A percentile compares a stretch with the other conserved stretches of the same genome.
Evolutionary conservation across 768 basidiomycete genomes (phyloP).

Genomic region (Coprinopsis sp.): DNA sequence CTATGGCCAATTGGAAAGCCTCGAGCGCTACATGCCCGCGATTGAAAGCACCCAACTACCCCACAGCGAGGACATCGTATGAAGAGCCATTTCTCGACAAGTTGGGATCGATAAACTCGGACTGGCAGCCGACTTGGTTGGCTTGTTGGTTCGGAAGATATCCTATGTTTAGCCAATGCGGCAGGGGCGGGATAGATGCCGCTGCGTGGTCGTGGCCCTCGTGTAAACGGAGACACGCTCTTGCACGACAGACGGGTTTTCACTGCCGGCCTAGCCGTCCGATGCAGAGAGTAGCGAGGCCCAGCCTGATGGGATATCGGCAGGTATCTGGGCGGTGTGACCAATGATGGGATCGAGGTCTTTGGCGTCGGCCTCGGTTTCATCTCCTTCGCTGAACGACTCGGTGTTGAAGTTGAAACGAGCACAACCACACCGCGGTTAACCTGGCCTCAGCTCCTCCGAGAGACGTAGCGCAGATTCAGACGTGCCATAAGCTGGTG

Average conservation of each 20-base stretch:
- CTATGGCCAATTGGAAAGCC: too few species aligned
- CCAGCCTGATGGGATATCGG: not conserved
- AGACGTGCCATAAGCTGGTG: constrained; percentile 13
- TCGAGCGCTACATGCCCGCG: too few species aligned
- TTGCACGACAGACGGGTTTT: not conserved
- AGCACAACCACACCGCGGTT: constrained; percentile 10
- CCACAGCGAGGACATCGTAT: too few species aligned
- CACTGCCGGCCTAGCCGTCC: not conserved
- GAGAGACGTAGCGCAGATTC: constrained; percentile 22
- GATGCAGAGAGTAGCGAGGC: not conserved
- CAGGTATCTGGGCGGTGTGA: not conserved
- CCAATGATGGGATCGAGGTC: not conserved
- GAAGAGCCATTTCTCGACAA: too few species aligned
- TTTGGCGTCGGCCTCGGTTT: constrained; percentile 3
- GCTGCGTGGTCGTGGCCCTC: constrained; percentile 2
- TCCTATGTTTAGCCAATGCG: constrained; percentile 6
- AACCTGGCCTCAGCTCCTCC: constrained; percentile 22
- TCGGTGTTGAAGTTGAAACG: constrained; percentile 12
- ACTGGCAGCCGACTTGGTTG: too few species aligned
- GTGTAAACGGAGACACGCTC: too few species aligned
- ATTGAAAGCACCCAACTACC: too few species aligned
- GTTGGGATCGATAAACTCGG: too few species aligned
- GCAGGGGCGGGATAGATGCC: constrained; percentile 4
- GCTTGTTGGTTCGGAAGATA: not conserved
- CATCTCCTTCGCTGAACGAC: constrained; percentile 9